A percentile compares a stretch with the other conserved stretches of the same genome.
Evolutionary conservation across 106 monocot species (phyloP).

Genomic region (Dendrobium catenatum): DNA sequence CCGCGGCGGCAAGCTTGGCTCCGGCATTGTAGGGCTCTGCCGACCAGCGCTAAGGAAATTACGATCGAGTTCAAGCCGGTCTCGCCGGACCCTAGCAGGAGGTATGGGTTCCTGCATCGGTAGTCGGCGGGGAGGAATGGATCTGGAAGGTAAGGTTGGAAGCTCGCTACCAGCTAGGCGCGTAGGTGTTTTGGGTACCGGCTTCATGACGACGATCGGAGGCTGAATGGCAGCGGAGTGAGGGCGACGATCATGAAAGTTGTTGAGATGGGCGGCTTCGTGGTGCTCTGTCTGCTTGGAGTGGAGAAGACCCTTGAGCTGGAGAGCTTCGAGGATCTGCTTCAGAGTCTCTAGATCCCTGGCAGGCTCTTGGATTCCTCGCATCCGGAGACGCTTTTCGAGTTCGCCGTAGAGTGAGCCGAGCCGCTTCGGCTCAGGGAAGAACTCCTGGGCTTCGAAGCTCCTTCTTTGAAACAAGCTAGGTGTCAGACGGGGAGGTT

Average conservation of each 20-base stretch:
- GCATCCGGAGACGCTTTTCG: slow-evolving; percentile 60
- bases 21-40: slow-evolving; percentile 8
- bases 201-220: slow-evolving; percentile 72
- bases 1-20: slow-evolving; percentile 13
- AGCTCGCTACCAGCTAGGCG: slow-evolving; percentile 6
- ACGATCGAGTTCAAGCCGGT: not conserved
- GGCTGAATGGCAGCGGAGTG: not conserved
- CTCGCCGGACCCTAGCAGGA: not conserved
- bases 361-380: slow-evolving; percentile 65
- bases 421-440: slow-evolving; percentile 51
- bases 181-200: slow-evolving; percentile 16
- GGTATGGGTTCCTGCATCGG: not conserved
- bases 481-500: not conserved
- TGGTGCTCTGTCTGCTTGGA: slow-evolving; percentile 8
- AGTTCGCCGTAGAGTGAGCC: slow-evolving; percentile 59
- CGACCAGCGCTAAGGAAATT: not conserved
- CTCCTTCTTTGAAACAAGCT: slow-evolving; percentile 30
- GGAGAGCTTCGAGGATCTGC: slow-evolving; percentile 73
- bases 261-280: not conserved
- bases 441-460: slow-evolving; percentile 73
- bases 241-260: slow-evolving; percentile 10
- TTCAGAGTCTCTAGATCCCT: slow-evolving; percentile 75
- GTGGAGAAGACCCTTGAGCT: slow-evolving; percentile 80
- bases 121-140: not conserved
- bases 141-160: not conserved